phyloP scores from a whole-genome alignment of 2,329 filamentous ascomycete species.

The Hymenoscyphus repandus region DNA sequence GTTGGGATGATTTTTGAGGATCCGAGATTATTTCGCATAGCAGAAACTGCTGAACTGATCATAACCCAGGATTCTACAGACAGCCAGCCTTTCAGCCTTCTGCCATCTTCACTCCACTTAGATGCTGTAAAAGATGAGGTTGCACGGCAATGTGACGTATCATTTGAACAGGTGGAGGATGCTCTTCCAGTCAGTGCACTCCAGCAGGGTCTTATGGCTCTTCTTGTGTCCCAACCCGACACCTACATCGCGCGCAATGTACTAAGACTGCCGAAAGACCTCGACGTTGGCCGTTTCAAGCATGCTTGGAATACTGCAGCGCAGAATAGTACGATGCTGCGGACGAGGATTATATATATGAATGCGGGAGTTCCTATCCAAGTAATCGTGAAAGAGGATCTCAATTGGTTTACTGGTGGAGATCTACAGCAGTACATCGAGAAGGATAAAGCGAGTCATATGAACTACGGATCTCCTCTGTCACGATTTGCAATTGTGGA shows the following conservation, averaged over 20 bases:
- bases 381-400: too few relatives aligned
- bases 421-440: too few relatives aligned
- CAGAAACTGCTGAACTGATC: constrained; percentile 25
- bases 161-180: constrained; percentile 27
- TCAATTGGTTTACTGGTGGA: too few relatives aligned
- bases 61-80: constrained; percentile 8
- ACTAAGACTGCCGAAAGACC: constrained; percentile 13
- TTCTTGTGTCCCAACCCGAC: constrained; percentile 29
- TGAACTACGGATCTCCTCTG: constrained; percentile 4
- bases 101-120: constrained; percentile 4
- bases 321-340: constrained; percentile 26
- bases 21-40: constrained; percentile 38
- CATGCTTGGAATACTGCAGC: constrained; percentile 26
- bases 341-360: constrained; percentile 28
- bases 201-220: constrained; percentile 35
- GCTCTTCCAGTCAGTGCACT: constrained; percentile 34
- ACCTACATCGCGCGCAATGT: constrained; percentile 32
- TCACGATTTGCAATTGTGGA: constrained; percentile 7
- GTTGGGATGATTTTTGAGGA: constrained; percentile 39
- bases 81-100: constrained; percentile 15
- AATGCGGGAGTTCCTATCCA: constrained; percentile 10
- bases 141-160: neutral
- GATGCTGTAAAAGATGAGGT: neutral
- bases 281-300: constrained; percentile 19
- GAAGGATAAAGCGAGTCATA: neutral